Evolutionary conservation across 139 green algal species (phyloP), one percentile per base, ranked within the genome.

Genomic region (Tetradesmus obliquus): DNA sequence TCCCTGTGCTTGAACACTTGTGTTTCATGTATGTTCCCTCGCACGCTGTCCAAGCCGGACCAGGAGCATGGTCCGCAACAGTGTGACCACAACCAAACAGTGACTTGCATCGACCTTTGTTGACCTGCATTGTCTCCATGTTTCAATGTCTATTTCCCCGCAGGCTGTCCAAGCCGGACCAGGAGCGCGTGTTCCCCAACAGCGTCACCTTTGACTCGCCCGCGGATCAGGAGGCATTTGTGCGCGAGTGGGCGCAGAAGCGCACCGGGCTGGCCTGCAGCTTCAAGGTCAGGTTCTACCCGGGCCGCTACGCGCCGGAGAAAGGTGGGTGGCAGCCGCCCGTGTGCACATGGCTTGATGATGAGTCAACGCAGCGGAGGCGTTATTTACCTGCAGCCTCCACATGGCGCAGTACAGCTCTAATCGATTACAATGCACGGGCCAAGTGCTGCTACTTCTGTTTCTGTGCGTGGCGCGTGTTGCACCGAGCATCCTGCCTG

Each of bases 221-320:
- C 0, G 96, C 96, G 87, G 92, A 98, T 91, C 94, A 96, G 88
- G 96, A 96, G 91, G 92, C 95, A 53, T 99, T 97, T 84, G 97
- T 99, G 58, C 92, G 97, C 3, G 93, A 98, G 4, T 99, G 98
- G 98, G 97, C 96, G 2, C 88, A 95, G 71, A 96, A 98, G 93
- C 96, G 98, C 82, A 99, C 99, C 7, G 97, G 97, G 13, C 96
- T 99, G 85, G 93, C 96, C 15, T 96, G 96, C 87, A 95, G 99
- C 91, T 99, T 99, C 94, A 97, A 97, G 92, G 93, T 99, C n/a
- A 13, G 93, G 3, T 99, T 99, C 92, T 99, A 99, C 93, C 97
- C 97, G 0, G 96, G 96, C 12, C 93, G 97, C 86, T 99, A 99
- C 93, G 97, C 94, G 8, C 92, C 92, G 2, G 95, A 96, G 91